phyloP scores from a whole-genome alignment of 2,329 filamentous ascomycete genomes.

The Anthostomella pinea region DNA sequence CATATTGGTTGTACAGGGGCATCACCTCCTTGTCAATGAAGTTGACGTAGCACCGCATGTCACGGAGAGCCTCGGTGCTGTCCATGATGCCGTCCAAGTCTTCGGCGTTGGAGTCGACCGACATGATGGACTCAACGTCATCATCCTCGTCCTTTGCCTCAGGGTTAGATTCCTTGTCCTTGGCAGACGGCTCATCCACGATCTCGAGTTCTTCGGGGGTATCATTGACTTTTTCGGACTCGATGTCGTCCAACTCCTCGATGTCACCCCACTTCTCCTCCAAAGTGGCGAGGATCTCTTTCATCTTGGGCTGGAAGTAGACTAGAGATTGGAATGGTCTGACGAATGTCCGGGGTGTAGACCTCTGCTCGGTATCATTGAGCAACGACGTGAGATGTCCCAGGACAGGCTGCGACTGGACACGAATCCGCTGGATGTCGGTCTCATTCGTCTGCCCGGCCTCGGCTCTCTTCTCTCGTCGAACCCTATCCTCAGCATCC shows the following conservation, averaged over 20 bases:
- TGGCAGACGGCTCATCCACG: constrained; percentile 16
- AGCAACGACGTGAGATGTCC: constrained; percentile 37
- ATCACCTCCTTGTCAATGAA: constrained; percentile 43
- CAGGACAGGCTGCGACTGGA: constrained; percentile 40
- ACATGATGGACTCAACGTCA: constrained; percentile 33
- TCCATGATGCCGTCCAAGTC: constrained; percentile 38
- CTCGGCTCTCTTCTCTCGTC: constrained; percentile 22
- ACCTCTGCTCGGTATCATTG: constrained; percentile 35
- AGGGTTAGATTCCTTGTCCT: constrained; percentile 11
- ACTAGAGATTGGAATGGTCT: constrained; percentile 40
- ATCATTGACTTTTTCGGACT: constrained; percentile 21
- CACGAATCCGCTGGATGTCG: constrained; percentile 32
- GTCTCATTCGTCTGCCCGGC: constrained; percentile 15
- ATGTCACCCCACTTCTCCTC: constrained; percentile 42
- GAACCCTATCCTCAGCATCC: constrained; percentile 18
- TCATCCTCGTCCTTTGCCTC: constrained; percentile 15
- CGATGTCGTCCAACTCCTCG: constrained; percentile 31
- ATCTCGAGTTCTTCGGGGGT: constrained; percentile 31
- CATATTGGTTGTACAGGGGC: constrained; percentile 32
- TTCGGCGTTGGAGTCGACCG: constrained; percentile 37
- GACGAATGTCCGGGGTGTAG: constrained; percentile 38
- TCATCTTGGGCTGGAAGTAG: constrained; percentile 41
- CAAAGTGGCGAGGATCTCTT: constrained; percentile 35
- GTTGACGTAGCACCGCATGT: constrained; percentile 43
- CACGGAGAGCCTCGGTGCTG: constrained; percentile 36